phyloP scores from a whole-genome alignment of 106 monocot species.

The Triglochin maritima region DNA sequence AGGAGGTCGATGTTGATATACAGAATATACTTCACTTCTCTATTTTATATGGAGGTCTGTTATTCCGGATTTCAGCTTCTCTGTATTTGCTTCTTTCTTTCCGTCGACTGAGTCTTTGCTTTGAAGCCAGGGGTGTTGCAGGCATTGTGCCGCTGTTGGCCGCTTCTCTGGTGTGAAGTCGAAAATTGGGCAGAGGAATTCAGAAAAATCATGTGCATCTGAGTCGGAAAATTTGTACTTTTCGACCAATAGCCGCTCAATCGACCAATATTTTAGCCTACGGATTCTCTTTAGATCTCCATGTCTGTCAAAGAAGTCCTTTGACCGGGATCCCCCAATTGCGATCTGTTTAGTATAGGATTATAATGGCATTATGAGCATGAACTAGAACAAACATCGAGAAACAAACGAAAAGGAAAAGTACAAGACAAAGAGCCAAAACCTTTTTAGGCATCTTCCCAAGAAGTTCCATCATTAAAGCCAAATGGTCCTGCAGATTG shows the following conservation, averaged over 20 bases:
- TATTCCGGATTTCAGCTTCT: not conserved
- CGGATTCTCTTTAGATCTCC: slow-evolving; percentile 85
- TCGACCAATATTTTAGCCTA: slow-evolving; percentile 61
- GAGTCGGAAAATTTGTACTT: slow-evolving; percentile 58
- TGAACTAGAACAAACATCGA: no score
- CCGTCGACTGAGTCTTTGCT: not conserved
- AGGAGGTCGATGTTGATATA: no score
- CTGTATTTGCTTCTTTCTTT: not conserved
- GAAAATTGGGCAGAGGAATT: slow-evolving; percentile 73
- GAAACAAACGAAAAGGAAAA: no score
- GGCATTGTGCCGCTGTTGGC: slow-evolving; percentile 55
- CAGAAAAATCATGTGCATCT: slow-evolving; percentile 45
- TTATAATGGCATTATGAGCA: not conserved
- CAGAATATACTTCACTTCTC: not conserved
- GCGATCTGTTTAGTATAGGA: slow-evolving; percentile 37
- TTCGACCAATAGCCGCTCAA: slow-evolving; percentile 47
- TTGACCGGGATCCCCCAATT: slow-evolving; percentile 60
- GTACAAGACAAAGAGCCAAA: not conserved
- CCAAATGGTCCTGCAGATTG: slow-evolving; percentile 73
- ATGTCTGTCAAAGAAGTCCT: slow-evolving; percentile 76
- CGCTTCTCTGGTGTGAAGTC: slow-evolving; percentile 74
- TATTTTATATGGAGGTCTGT: not conserved
- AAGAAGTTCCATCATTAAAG: slow-evolving; percentile 92
- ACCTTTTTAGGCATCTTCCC: slow-evolving; percentile 90
- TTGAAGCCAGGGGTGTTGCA: slow-evolving; percentile 57